Percentiles rank a stretch among this genome's conserved stretches.
These are phyloP conservation scores for Fusarium sp. DNA, from an alignment of 2,329 filamentous ascomycete genomes.

Conservation along the genomic window DNA sequence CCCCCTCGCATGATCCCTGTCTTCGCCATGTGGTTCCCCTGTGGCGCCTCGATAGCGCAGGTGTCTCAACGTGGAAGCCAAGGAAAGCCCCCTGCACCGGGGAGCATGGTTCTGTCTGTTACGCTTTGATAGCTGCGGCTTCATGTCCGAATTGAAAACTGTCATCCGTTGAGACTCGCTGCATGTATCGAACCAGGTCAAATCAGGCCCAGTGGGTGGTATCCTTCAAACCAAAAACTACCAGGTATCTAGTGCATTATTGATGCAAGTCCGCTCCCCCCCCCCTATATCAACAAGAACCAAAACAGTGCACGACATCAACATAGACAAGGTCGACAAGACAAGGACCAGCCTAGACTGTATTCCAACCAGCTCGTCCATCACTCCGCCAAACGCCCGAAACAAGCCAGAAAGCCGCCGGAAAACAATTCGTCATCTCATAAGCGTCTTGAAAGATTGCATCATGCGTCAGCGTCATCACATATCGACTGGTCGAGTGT, in stretches of 20 bases:
- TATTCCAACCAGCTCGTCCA: slow-evolving; percentile 17
- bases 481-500: slow-evolving; percentile 62
- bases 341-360: slow-evolving; percentile 20
- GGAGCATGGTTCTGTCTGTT: not conserved
- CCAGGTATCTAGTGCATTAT: slow-evolving; percentile 33
- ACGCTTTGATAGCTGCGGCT: not conserved
- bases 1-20: slow-evolving; percentile 26
- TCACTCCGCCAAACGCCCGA: slow-evolving; percentile 32
- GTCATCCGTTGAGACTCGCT: not conserved
- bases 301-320: not conserved
- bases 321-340: not conserved
- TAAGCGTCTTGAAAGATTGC: slow-evolving; percentile 35
- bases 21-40: slow-evolving; percentile 33
- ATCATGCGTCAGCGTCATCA: slow-evolving; percentile 26
- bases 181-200: slow-evolving; percentile 5
- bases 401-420: slow-evolving; percentile 32
- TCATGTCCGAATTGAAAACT: not conserved
- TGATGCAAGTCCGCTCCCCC: slow-evolving; percentile 13
- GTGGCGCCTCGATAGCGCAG: slow-evolving; percentile 22
- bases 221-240: slow-evolving; percentile 32
- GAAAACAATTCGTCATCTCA: slow-evolving; percentile 35
- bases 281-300: slow-evolving; percentile 14
- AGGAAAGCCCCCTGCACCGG: not conserved
- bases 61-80: not conserved
- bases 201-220: slow-evolving; percentile 20